phyloP scores from a whole-genome alignment of 106 monocot genomes.

The Allium sativum region DNA sequence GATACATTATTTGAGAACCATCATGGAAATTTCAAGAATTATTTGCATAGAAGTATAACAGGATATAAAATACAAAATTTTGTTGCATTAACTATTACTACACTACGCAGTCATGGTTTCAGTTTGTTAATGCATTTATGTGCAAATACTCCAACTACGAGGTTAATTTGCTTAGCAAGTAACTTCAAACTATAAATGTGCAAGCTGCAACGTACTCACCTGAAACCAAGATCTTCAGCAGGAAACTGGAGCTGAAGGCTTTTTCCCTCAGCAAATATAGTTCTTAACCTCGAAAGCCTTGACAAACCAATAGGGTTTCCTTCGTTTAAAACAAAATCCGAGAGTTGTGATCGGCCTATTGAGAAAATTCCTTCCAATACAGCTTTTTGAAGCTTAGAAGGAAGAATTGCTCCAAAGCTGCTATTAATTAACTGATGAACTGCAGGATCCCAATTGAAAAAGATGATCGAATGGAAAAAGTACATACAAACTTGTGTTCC shows the following conservation, averaged over 20 bases:
- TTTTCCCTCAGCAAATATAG: slow-evolving; percentile 75
- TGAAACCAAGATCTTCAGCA: slow-evolving; percentile 96
- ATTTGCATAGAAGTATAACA: too few relatives aligned
- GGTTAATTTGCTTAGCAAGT: too few relatives aligned
- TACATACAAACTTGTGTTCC: not conserved
- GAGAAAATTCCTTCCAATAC: slow-evolving; percentile 73
- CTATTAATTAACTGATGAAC: slow-evolving; percentile 71
- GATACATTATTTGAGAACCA: too few relatives aligned
- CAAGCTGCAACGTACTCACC: slow-evolving; percentile 24
- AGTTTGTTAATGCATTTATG: too few relatives aligned
- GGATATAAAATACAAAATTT: too few relatives aligned
- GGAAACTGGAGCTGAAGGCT: slow-evolving; percentile 96
- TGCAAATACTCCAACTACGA: too few relatives aligned
- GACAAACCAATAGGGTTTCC: slow-evolving; percentile 58
- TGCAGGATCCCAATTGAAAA: slow-evolving; percentile 10
- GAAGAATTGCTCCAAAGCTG: slow-evolving; percentile 52
- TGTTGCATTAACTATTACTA: too few relatives aligned
- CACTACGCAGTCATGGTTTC: too few relatives aligned
- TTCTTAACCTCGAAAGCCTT: slow-evolving; percentile 61
- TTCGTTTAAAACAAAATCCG: slow-evolving; percentile 63
- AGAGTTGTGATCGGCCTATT: slow-evolving; percentile 72
- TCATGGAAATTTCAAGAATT: too few relatives aligned
- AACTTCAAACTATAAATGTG: too few relatives aligned
- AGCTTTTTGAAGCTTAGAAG: slow-evolving; percentile 56
- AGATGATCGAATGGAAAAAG: not conserved